phyloP scores from a whole-genome alignment of 176 grass and related monocot species.

The Musa acuminata region DNA sequence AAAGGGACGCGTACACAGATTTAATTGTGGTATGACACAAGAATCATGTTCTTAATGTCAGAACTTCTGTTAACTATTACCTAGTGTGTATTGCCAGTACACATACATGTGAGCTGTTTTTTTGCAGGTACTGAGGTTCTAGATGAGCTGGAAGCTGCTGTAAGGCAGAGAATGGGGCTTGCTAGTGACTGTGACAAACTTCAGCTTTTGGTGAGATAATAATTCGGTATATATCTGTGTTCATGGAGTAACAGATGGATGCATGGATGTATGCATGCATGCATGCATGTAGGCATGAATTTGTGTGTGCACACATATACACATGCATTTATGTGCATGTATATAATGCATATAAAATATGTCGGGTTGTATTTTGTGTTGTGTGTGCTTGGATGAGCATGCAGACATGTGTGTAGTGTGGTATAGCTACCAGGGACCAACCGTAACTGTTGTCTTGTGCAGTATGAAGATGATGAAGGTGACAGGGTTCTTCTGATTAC shows the following conservation, averaged over 20 bases:
- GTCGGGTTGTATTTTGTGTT: too few relatives aligned
- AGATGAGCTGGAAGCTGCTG: conserved; percentile 48
- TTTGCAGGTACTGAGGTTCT: conserved; percentile 53
- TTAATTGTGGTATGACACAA: conserved; percentile 46
- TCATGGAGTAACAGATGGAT: too few relatives aligned
- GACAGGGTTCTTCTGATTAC: conserved; percentile 71
- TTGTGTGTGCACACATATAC: too few relatives aligned
- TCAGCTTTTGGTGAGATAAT: conserved; percentile 71
- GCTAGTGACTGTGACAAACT: conserved; percentile 34
- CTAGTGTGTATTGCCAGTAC: not conserved
- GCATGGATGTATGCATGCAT: too few relatives aligned
- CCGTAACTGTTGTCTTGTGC: conserved; percentile 19
- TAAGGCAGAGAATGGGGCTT: conserved; percentile 57
- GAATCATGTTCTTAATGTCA: not conserved
- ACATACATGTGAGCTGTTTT: conserved; percentile 12
- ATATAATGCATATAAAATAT: too few relatives aligned
- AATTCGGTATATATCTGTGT: not conserved
- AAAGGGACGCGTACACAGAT: conserved; percentile 75
- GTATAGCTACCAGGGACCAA: not conserved
- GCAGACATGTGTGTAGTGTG: not conserved
- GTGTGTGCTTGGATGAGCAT: not conserved
- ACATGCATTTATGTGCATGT: too few relatives aligned
- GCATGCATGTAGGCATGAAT: too few relatives aligned
- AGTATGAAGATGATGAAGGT: conserved; percentile 98
- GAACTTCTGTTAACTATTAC: not conserved